These are phyloP conservation scores for Pyropia haitanensis DNA, from an alignment of 23 red algal genomes.

Conservation along the genomic window DNA sequence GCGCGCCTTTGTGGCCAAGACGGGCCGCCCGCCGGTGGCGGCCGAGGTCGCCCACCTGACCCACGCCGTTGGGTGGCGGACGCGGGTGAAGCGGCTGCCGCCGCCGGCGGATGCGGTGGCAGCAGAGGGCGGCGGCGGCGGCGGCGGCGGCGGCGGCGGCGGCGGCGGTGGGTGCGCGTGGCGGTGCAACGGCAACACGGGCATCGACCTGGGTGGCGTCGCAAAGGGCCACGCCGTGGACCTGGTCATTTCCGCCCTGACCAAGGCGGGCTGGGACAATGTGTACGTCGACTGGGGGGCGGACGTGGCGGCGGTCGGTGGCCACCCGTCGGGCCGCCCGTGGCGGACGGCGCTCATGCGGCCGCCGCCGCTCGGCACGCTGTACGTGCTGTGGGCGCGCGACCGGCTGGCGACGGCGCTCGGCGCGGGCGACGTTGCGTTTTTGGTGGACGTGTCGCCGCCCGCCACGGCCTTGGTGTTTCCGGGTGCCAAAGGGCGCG, in stretches of 20 bases:
- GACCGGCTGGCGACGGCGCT: slow-evolving; percentile 3
- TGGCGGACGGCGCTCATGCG: slow-evolving; percentile 45
- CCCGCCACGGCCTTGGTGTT: background rate
- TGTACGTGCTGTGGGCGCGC: slow-evolving; percentile 23
- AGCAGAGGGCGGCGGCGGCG: too few species aligned
- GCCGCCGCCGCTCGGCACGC: slow-evolving; percentile 16
- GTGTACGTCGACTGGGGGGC: slow-evolving; percentile 58
- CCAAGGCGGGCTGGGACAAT: background rate
- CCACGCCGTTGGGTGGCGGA: slow-evolving; percentile 26
- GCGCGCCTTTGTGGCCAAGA: slow-evolving; percentile 14
- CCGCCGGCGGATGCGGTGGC: slow-evolving; percentile 1
- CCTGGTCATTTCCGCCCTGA: background rate
- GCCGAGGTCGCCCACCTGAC: slow-evolving; percentile 7
- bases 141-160: too few species aligned
- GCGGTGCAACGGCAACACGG: slow-evolving; percentile 33
- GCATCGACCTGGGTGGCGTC: slow-evolving; percentile 34
- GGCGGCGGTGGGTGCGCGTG: too few species aligned
- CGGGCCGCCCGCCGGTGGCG: slow-evolving; percentile 6
- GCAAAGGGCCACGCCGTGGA: slow-evolving; percentile 44
- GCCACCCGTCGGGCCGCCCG: slow-evolving; percentile 23
- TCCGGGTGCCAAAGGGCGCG: background rate
- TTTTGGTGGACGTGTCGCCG: slow-evolving; percentile 9
- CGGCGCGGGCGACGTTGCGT: background rate
- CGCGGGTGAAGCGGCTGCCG: slow-evolving; percentile 1
- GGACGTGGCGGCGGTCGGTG: slow-evolving; percentile 26